Evolutionary conservation across 2,329 filamentous ascomycete species (phyloP).

Genomic region (Aspergillus phoenicis): DNA sequence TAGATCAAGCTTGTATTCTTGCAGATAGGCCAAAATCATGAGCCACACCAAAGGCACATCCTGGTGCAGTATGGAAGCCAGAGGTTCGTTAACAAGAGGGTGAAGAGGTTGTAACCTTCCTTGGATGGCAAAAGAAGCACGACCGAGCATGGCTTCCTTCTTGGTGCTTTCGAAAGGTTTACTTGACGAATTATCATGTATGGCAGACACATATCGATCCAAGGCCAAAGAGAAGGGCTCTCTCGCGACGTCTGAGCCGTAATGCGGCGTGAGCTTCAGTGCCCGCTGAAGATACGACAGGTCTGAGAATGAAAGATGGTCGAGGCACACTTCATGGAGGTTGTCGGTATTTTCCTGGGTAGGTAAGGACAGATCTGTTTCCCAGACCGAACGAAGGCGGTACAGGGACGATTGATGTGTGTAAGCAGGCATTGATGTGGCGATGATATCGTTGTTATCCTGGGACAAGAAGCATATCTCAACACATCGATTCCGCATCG

Average conservation of each 20-base stretch:
- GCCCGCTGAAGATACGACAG: conserved; percentile 37
- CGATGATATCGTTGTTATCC: conserved; percentile 25
- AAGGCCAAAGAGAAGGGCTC: conserved; percentile 25
- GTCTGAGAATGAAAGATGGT: conserved; percentile 42
- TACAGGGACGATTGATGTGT: conserved; percentile 44
- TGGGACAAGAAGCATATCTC: conserved; percentile 75
- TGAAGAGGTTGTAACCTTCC: conserved; percentile 39
- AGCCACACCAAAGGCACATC: conserved; percentile 27
- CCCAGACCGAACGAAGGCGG: conserved; percentile 41
- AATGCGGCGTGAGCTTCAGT: conserved; percentile 25
- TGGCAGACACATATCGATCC: conserved; percentile 35
- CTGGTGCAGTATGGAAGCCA: conserved; percentile 31
- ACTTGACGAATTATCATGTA: conserved; percentile 36
- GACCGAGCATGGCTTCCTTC: conserved; percentile 27
- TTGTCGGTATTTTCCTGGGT: conserved; percentile 19
- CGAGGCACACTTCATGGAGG: conserved; percentile 36
- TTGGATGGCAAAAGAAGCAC: conserved; percentile 29
- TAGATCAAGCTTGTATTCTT: conserved; percentile 42
- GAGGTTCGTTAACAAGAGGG: conserved; percentile 44
- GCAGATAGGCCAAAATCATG: conserved; percentile 36
- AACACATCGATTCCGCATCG: conserved; percentile 93
- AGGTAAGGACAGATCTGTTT: conserved; percentile 18
- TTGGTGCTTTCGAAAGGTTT: conserved; percentile 29
- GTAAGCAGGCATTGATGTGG: conserved; percentile 36
- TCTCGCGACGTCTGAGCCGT: conserved; percentile 14